Evolutionary conservation across 208 protist genomes (phyloP), one percentile per base, ranked within the genome.

Genomic region (Crithidia thermophila): DNA sequence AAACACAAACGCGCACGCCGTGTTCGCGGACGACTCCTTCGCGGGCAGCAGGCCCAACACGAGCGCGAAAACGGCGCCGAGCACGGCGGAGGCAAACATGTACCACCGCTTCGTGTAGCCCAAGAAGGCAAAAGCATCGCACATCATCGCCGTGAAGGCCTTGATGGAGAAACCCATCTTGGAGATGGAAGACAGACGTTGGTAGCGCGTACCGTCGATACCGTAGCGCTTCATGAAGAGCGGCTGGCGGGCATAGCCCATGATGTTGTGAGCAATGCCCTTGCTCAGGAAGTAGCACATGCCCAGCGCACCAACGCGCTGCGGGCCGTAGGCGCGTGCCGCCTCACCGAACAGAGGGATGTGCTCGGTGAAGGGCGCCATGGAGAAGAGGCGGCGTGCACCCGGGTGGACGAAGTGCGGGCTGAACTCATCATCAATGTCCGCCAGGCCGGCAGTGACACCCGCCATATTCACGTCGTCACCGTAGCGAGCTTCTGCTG

Each of bases 91-190:
- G 13, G 58, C 39, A 30, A 77, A 61, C 52, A 80, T 69, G 77
- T 88, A 89, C 82, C 82, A 94, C n/a, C 85, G 76, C 78, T 90
- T 94, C 21, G 79, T 82, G 74, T 91, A 94, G 11, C 82, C 77
- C 21, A 85, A 76, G 42, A 85, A 51, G 4, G 80, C 68, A 52
- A 91, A 81, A 31, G 77, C 60, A 53, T 91, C 88, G 56, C 75
- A 85, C 21, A 94, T 27, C 53, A 82, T 70, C n/a, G 80, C 88
- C 28, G 71, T 77, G 43, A 88, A 67, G 42, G 84, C 72, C 50
- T 91, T 94, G 53, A 91, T 74, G 16, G 88, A 86, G n/a, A n/a
- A 88, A 18, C 81, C 88, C 77, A 94, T 78, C 3, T 56, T 65
- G 4, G 67, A 68, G 30, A 91, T 66, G 28, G 55, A 62, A 9